Conservation (phyloP, 2,329 filamentous ascomycete genomes). For the Elsinoe fawcettii region DNA sequence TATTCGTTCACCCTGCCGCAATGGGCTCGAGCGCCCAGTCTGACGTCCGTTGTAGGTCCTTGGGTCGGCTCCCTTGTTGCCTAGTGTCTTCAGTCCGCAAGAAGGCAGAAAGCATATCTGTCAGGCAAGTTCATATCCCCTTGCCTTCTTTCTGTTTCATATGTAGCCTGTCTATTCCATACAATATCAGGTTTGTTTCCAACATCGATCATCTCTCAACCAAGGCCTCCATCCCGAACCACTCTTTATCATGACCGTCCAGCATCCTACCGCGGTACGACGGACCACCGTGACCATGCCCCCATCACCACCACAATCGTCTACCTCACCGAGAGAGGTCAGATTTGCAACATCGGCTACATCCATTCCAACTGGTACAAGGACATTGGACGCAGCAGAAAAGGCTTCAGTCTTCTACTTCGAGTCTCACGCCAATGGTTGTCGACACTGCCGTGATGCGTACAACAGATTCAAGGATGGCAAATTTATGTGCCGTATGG, state of each 20-base stretch:
- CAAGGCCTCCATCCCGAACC: neutral
- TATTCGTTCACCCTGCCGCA: neutral
- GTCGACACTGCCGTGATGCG: conserved; percentile 2
- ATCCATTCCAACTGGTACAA: neutral
- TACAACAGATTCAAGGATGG: conserved; percentile 8
- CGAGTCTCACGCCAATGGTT: neutral
- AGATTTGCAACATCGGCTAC: neutral
- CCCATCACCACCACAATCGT: neutral
- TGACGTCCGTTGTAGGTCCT: neutral
- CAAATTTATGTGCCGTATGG: conserved; percentile 1
- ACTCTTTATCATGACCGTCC: neutral
- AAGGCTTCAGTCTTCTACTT: conserved; percentile 2
- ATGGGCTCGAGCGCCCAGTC: conserved; percentile 11
- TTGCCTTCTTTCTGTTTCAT: conserved; percentile 3
- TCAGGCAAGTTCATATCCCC: conserved; percentile 10
- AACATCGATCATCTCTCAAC: neutral
- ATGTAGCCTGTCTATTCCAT: neutral
- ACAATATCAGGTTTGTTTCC: neutral
- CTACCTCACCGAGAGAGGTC: conserved; percentile 4
- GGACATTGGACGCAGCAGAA: neutral
- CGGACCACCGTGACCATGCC: neutral
- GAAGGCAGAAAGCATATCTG: conserved; percentile 10
- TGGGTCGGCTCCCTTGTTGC: conserved; percentile 11
- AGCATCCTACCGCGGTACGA: neutral
- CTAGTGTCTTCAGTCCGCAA: conserved; percentile 2